Percentiles rank a stretch among this genome's conserved stretches.
Conservation (phyloP, 352 stramenopile species). For the Globisporangium paddicum region DNA sequence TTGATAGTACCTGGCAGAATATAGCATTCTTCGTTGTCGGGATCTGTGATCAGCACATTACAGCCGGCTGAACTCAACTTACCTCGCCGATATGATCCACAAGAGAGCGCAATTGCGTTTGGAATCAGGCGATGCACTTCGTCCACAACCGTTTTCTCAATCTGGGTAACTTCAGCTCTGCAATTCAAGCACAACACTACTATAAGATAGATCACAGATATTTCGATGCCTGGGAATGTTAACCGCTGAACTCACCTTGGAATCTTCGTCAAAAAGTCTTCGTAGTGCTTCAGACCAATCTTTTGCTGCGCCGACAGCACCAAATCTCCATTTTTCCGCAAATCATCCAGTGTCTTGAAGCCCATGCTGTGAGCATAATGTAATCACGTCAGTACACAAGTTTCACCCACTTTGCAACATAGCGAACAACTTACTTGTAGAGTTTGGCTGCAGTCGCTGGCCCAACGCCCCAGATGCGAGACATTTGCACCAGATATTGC, state of each 20-base stretch:
- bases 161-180: conserved; percentile 66
- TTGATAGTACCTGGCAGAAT: conserved; percentile 55
- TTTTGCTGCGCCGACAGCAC: conserved; percentile 60
- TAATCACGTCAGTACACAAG: not conserved
- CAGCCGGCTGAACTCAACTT: conserved; percentile 68
- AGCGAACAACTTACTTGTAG: conserved; percentile 41
- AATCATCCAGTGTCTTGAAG: conserved; percentile 57
- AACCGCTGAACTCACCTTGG: conserved; percentile 29
- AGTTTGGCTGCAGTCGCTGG: conserved; percentile 69
- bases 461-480: conserved; percentile 76
- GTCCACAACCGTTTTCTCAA: conserved; percentile 70
- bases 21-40: conserved; percentile 55
- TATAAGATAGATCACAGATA: too few relatives aligned
- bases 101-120: conserved; percentile 54
- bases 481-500: conserved; percentile 51
- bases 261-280: conserved; percentile 78
- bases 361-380: conserved; percentile 26
- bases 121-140: conserved; percentile 61
- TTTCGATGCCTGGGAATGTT: not conserved
- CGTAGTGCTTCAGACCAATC: conserved; percentile 77
- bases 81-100: conserved; percentile 77
- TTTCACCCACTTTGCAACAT: not conserved
- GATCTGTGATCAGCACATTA: conserved; percentile 78
- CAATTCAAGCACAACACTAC: not conserved
- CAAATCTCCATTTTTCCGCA: conserved; percentile 29